Evolutionary conservation across 345 rosid species (phyloP), one percentile per base, ranked within the genome.

Genomic region (Gossypium bickii): DNA sequence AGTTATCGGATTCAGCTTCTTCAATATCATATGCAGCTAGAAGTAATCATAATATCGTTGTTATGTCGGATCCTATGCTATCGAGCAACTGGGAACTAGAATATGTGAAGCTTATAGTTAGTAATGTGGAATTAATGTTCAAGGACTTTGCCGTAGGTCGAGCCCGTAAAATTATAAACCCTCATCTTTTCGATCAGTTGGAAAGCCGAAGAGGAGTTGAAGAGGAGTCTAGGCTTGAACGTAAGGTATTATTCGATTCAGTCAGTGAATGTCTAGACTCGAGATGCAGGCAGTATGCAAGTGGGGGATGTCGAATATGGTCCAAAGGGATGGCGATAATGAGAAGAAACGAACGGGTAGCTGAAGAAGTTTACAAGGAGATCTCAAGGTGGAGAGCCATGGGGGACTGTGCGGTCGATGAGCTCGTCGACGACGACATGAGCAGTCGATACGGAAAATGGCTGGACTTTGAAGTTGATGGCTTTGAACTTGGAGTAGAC

Each of bases 401-500:
- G 90, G 85, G 90, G 62, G 93, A 93, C 55, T 88, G 87, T 73
- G 88, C 89, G 92, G 94, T 96, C 13, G 98, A 96, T 34, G 97
- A 92, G 81, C 88, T 96, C 62, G 97, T 96, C 38, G 90, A 92
- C 80, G 85, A 88, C 79, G 98, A 93, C 73, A 96, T 93, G 99
- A 87, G 94, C 83, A 79, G 79, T 70, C 89, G 77, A 1, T 78
- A 86, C 61, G 99, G 99, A 55, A 96, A 81, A 79, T 96, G 99
- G 99, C 80, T 81, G 63, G 91, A 87, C 72, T 93, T 85, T 65
- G 92, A 92, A 78, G 87, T 75, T 34, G 97, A 95, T 76, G 91
- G 77, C 74, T 91, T 83, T 70, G 81, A 44, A 2, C 82, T 91
- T 27, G 97, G 89, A 34, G 81, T 41, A 18, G 94, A 89, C 67